phyloP scores from a whole-genome alignment of 2,329 filamentous ascomycete species.

The Phyllosticta paracitricarpa region DNA sequence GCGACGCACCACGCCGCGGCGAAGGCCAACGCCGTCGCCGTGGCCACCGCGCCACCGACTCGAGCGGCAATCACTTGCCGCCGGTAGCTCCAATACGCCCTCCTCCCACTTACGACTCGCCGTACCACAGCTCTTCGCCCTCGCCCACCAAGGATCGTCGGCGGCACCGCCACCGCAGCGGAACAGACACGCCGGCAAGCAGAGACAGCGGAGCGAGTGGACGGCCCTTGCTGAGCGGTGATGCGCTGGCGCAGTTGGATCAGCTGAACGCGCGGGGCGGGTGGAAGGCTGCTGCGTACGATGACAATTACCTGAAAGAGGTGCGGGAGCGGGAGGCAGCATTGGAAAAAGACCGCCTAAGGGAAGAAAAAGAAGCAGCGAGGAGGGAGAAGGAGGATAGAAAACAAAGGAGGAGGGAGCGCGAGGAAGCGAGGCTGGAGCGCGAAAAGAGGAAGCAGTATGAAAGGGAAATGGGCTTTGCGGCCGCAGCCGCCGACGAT shows the following conservation, averaged over 20 bases:
- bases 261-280: constrained; percentile 48
- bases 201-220: constrained; percentile 20
- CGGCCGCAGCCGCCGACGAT: background rate
- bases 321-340: constrained; percentile 26
- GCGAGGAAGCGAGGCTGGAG: constrained; percentile 19
- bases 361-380: constrained; percentile 23
- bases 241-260: constrained; percentile 58
- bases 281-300: constrained; percentile 33
- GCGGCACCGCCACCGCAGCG: background rate
- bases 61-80: constrained; percentile 27
- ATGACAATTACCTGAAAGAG: constrained; percentile 28
- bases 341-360: constrained; percentile 25
- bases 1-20: background rate
- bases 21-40: constrained; percentile 16
- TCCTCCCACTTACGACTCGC: constrained; percentile 8
- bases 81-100: constrained; percentile 3
- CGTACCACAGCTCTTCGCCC: constrained; percentile 4
- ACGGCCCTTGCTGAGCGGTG: constrained; percentile 36
- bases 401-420: constrained; percentile 18
- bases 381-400: constrained; percentile 18
- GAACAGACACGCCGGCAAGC: constrained; percentile 7
- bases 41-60: constrained; percentile 31
- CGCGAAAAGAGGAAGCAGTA: constrained; percentile 32
- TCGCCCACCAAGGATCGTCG: constrained; percentile 1
- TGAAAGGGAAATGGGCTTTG: constrained; percentile 8